A percentile compares a stretch with the other conserved stretches of the same genome.
phyloP scores from a whole-genome alignment of 1,284 basidiomycete genomes.

The Ustilago hordei region DNA sequence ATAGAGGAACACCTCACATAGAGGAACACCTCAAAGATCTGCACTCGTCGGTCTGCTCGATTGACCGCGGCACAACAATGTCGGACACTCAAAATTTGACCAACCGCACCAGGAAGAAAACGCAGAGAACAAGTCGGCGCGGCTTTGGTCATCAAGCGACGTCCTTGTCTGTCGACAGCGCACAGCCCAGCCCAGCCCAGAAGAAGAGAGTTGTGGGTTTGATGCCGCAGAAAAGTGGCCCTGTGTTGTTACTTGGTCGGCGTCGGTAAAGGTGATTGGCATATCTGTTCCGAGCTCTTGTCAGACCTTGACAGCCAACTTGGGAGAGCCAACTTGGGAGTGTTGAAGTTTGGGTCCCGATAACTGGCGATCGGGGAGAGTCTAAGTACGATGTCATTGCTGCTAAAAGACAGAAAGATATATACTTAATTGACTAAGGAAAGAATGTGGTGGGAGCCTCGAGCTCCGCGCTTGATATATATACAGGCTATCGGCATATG shows the following conservation, averaged over 20 bases:
- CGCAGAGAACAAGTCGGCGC: constrained; percentile 4
- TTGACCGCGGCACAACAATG: not conserved
- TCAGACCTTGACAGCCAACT: too few relatives aligned
- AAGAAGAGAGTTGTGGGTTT: not conserved
- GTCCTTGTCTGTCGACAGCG: not conserved
- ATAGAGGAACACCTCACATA: too few relatives aligned
- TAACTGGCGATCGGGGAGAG: too few relatives aligned
- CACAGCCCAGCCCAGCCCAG: not conserved
- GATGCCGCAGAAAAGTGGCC: not conserved
- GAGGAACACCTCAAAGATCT: not conserved
- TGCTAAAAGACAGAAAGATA: too few relatives aligned
- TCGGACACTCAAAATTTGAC: constrained; percentile 6
- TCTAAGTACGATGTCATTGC: too few relatives aligned
- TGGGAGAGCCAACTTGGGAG: too few relatives aligned
- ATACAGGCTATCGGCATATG: too few relatives aligned
- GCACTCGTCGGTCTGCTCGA: constrained; percentile 3
- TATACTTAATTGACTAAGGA: too few relatives aligned
- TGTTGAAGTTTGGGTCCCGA: too few relatives aligned
- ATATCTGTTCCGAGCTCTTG: not conserved
- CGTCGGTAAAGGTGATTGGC: not conserved
- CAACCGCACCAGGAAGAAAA: not conserved
- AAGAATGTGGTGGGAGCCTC: too few relatives aligned
- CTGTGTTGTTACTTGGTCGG: not conserved
- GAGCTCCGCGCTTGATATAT: too few relatives aligned
- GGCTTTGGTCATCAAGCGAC: constrained; percentile 4